phyloP scores from a whole-genome alignment of 305 asterid genomes.

The Solanum hybrid region DNA sequence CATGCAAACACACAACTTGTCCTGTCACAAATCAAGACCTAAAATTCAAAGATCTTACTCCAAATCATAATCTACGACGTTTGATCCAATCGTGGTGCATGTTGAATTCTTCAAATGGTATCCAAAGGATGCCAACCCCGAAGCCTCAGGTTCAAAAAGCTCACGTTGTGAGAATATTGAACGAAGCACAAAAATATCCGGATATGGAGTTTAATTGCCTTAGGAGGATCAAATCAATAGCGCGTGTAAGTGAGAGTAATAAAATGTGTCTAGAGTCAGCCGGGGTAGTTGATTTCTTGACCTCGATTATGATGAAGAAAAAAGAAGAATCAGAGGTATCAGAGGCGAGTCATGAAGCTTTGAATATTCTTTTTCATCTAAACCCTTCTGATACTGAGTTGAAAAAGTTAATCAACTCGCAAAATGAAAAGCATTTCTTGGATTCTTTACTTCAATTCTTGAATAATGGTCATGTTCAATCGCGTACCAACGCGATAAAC shows the following conservation, averaged over 20 bases:
- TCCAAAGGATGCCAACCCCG: slow-evolving; percentile 66
- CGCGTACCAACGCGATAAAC: slow-evolving; percentile 33
- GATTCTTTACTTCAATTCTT: slow-evolving; percentile 28
- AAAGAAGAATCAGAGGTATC: slow-evolving; percentile 4
- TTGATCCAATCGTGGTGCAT: slow-evolving; percentile 78
- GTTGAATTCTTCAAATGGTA: slow-evolving; percentile 31
- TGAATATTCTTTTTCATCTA: slow-evolving; percentile 37
- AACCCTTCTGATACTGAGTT: slow-evolving; percentile 35
- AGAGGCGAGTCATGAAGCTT: slow-evolving; percentile 30
- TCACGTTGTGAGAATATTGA: slow-evolving; percentile 36
- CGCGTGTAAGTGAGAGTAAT: slow-evolving; percentile 29
- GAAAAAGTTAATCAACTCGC: slow-evolving; percentile 18
- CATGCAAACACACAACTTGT: slow-evolving; percentile 37
- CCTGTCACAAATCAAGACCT: slow-evolving; percentile 58
- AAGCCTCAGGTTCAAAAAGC: slow-evolving; percentile 35
- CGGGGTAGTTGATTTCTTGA: slow-evolving; percentile 38
- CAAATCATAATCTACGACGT: slow-evolving; percentile 64
- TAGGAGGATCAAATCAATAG: slow-evolving; percentile 37
- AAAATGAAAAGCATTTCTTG: slow-evolving; percentile 7
- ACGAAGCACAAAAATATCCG: slow-evolving; percentile 29
- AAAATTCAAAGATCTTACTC: slow-evolving; percentile 38
- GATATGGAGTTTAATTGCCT: slow-evolving; percentile 24
- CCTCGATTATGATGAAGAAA: slow-evolving; percentile 15
- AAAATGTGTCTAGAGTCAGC: slow-evolving; percentile 30
- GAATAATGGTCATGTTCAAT: slow-evolving; percentile 29